Evolutionary conservation across 2,329 filamentous ascomycete genomes (phyloP), one percentile per base, ranked within the genome.

Genomic region (Stachybotrys echinatus): DNA sequence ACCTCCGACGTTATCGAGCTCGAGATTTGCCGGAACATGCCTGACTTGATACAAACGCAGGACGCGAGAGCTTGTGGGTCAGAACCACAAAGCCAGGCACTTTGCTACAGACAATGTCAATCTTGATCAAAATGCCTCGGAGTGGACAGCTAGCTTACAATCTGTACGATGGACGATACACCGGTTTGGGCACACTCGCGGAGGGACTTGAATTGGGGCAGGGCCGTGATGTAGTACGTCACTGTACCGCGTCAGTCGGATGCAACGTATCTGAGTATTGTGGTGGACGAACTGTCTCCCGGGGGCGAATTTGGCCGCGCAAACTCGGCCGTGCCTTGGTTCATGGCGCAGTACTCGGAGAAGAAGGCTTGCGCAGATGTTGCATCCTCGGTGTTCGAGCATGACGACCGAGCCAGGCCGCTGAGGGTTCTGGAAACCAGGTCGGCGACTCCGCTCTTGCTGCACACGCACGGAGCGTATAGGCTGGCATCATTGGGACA

Each of bases 201-300:
- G 0, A 81, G 64, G 0, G 70, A 66, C 40, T 65, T 69, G 52
- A 65, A 81, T 50, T 74, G 63, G 1, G 74, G 65, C 23, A 81
- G 60, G 12, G 72, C 78, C 2, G 76, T 79, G 50, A 81, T 74
- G 51, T 79, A 76, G 56, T 80, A 82, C 1, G 75, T 70, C 72
- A 82, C 73, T 76, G 6, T n/a, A 12, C 18, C 23, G 22, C 17
- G 12, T 38, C 6, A 5, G 51, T 57, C 39, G 56, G 50, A 2
- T 8, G 19, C 10, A 20, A 7, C n/a, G 2, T 21, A 31, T 23
- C 6, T 2, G 14, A 8, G 18, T 0, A 23, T 4, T 12, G 5
- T 3, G 6, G 1, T 17, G 14, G 19, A 70, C 74, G 52, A 56
- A 79, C 74, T 77, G 52, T 79, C 70, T 42, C 79, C 78, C 0